Conservation (phyloP, 305 asterid species). For the Fraxinus nigra region DNA sequence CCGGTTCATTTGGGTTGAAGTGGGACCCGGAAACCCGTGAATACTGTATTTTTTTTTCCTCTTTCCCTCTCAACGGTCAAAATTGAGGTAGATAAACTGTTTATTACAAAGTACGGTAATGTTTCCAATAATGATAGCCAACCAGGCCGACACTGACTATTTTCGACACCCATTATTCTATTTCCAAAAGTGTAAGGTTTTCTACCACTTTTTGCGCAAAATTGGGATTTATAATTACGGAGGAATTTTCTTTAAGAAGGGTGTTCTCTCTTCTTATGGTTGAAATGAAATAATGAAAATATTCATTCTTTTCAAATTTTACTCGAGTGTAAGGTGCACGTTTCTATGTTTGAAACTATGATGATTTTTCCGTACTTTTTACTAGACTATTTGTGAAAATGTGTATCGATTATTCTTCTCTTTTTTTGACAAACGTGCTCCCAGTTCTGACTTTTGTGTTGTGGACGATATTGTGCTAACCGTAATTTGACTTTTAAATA, state of each 20-base stretch:
- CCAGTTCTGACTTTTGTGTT: background rate
- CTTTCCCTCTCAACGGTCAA: background rate
- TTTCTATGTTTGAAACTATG: no score
- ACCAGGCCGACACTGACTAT: background rate
- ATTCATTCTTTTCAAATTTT: background rate
- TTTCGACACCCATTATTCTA: background rate
- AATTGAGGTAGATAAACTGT: background rate
- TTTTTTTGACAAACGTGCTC: background rate
- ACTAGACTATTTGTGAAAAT: background rate
- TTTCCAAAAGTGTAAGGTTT: background rate
- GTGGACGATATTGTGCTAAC: background rate
- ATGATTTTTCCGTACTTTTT: background rate
- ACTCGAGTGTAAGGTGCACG: background rate
- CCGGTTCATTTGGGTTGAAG: background rate
- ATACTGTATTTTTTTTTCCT: background rate
- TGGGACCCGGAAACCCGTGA: background rate
- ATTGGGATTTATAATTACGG: background rate
- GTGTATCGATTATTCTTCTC: background rate
- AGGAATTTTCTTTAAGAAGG: background rate
- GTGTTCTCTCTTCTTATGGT: background rate
- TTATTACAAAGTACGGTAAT: background rate
- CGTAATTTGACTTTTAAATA: background rate
- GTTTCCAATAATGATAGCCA: background rate
- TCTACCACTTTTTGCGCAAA: background rate
- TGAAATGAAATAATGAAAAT: background rate